phyloP scores from a whole-genome alignment of 2,329 filamentous ascomycete genomes.

The Pyricularia sp. region DNA sequence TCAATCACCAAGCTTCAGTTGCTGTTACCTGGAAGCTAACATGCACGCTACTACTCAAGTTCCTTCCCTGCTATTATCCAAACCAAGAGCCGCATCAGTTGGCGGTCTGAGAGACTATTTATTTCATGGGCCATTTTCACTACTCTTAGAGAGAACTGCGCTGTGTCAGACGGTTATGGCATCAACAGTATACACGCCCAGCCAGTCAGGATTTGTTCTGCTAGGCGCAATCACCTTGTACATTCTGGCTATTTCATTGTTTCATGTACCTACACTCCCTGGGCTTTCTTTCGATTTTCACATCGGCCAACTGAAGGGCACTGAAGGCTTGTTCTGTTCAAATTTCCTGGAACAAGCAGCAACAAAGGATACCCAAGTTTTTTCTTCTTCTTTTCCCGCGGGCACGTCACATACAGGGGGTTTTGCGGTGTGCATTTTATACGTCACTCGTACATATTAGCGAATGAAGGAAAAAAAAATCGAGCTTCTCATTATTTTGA shows the following conservation, averaged over 20 bases:
- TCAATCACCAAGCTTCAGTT: background rate
- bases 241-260: background rate
- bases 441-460: background rate
- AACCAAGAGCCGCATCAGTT: conserved; percentile 47
- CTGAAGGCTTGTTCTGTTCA: background rate
- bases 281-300: background rate
- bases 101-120: conserved; percentile 32
- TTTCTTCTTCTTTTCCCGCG: background rate
- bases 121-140: background rate
- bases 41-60: conserved; percentile 25
- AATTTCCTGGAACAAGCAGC: background rate
- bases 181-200: background rate
- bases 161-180: background rate
- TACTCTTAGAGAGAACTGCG: background rate
- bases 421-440: background rate
- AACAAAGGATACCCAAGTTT: conserved; percentile 3
- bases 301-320: background rate
- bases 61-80: conserved; percentile 50
- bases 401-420: no score
- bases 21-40: conserved; percentile 4
- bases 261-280: background rate
- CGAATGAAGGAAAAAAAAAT: background rate
- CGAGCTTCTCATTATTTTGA: background rate
- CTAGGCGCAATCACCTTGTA: background rate
- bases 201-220: background rate